Evolutionary conservation across 1,284 basidiomycete genomes (phyloP).

Genomic region (Boletus albobrunnescens): DNA sequence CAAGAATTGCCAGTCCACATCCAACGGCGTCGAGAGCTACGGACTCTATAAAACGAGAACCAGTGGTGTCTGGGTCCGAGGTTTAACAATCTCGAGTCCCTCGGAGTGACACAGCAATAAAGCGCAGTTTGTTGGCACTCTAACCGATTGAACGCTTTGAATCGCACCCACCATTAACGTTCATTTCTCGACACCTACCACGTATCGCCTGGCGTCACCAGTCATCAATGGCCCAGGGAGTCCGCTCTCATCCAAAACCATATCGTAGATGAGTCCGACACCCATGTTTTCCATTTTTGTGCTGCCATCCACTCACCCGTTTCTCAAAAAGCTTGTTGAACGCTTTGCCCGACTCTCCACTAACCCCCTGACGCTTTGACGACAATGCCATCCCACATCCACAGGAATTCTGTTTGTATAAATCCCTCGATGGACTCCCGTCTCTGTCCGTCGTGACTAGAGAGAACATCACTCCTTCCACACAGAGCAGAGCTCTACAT

Average conservation of each 20-base stretch:
- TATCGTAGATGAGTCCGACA: constrained; percentile 4
- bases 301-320: not conserved
- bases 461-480: not conserved
- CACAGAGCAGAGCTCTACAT: too few species aligned
- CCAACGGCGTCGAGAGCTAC: too few species aligned
- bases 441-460: not conserved
- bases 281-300: constrained; percentile 13
- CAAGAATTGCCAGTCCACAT: too few species aligned
- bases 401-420: not conserved
- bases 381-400: not conserved
- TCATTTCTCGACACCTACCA: not conserved
- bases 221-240: too few species aligned
- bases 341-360: not conserved
- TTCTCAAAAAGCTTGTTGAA: not conserved
- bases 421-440: not conserved
- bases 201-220: too few species aligned
- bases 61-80: too few species aligned
- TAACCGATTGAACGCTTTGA: constrained; percentile 2
- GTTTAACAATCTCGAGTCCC: not conserved
- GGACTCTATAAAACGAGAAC: too few species aligned
- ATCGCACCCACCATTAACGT: not conserved
- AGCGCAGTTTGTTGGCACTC: not conserved
- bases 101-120: not conserved
- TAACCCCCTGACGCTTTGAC: not conserved
- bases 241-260: too few species aligned